Evolutionary conservation across 1,284 basidiomycete genomes (phyloP).

Genomic region (Apiotrichum gracile): DNA sequence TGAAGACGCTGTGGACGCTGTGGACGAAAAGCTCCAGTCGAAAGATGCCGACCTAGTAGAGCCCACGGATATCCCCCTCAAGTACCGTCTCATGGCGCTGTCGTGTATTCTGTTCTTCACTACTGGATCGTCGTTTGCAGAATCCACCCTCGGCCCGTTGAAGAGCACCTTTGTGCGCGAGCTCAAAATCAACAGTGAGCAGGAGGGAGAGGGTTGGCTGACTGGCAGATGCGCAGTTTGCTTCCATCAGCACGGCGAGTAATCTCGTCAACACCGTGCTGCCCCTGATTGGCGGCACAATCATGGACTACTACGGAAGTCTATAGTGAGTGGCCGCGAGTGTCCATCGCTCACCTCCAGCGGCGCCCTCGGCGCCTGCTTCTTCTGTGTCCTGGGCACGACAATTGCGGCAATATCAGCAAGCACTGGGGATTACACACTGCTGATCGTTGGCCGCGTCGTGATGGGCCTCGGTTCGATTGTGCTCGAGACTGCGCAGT

Average conservation of each 20-base stretch:
- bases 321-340: slow-evolving; percentile 8
- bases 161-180: slow-evolving; percentile 42
- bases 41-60: not conserved
- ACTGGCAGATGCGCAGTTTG: slow-evolving; percentile 43
- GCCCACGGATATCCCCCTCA: slow-evolving; percentile 6
- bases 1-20: not conserved
- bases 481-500: slow-evolving; percentile 26
- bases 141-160: slow-evolving; percentile 35
- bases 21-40: not conserved
- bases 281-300: slow-evolving; percentile 48
- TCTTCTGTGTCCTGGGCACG: slow-evolving; percentile 30
- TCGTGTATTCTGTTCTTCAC: slow-evolving; percentile 34
- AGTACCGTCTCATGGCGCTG: slow-evolving; percentile 21
- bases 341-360: not conserved
- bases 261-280: slow-evolving; percentile 47
- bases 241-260: slow-evolving; percentile 42
- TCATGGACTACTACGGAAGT: slow-evolving; percentile 48
- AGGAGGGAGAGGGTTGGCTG: not conserved
- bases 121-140: slow-evolving; percentile 30
- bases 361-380: slow-evolving; percentile 3
- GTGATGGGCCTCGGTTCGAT: slow-evolving; percentile 34
- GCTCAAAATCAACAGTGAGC: slow-evolving; percentile 35
- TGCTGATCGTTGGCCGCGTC: slow-evolving; percentile 28
- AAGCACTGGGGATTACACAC: slow-evolving; percentile 26
- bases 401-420: slow-evolving; percentile 22